A percentile compares a stretch with the other conserved stretches of the same genome.
Conservation (phyloP, 306 rosid genomes). For the Prunus dulcis region DNA sequence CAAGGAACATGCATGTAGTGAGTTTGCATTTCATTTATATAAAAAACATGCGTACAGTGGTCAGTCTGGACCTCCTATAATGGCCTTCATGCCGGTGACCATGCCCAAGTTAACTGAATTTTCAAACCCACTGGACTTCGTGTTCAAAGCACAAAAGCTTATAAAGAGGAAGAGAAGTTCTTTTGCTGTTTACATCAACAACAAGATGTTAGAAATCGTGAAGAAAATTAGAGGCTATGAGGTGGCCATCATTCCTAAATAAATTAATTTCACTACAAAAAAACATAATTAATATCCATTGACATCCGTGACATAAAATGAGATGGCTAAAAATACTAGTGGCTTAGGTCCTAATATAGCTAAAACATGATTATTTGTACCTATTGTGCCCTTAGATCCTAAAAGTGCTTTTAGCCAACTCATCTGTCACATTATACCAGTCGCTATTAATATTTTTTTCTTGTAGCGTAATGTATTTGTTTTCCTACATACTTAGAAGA, state of each 20-base stretch:
- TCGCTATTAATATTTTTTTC: too few species aligned
- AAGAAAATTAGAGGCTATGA: conserved; percentile 47
- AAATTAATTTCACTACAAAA: not conserved
- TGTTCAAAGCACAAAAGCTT: conserved; percentile 35
- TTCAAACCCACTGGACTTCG: conserved; percentile 43
- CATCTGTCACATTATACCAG: too few species aligned
- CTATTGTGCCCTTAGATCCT: too few species aligned
- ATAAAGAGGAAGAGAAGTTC: conserved; percentile 54
- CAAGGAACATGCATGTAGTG: too few species aligned
- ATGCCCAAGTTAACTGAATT: conserved; percentile 37
- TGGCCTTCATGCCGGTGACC: conserved; percentile 43
- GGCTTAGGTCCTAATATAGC: too few species aligned
- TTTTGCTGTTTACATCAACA: conserved; percentile 30
- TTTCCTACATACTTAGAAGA: not conserved
- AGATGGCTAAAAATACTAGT: too few species aligned
- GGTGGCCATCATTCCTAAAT: conserved; percentile 25
- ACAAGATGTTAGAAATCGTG: conserved; percentile 35
- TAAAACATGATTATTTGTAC: too few species aligned
- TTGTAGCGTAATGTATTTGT: too few species aligned
- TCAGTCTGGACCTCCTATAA: not conserved
- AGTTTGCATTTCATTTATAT: too few species aligned
- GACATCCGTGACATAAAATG: too few species aligned
- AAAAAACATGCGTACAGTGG: too few species aligned
- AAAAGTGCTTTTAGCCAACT: too few species aligned
- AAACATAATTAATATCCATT: not conserved